Base-by-base conservation (phyloP, 805 yeast genomes). In the Myxozyma sirexii region DNA sequence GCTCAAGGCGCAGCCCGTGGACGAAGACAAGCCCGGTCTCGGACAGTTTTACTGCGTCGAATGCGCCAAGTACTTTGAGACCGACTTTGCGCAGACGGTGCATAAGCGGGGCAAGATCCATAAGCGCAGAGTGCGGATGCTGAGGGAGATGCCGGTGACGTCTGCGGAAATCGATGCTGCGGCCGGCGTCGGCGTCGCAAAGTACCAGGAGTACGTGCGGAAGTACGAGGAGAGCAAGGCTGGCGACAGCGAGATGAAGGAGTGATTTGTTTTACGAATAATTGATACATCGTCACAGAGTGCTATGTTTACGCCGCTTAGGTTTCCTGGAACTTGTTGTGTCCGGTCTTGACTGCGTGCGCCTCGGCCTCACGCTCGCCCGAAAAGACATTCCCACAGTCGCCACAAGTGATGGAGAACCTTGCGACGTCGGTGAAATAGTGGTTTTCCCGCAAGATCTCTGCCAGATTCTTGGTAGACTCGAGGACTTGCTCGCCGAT, bases 1-100 rank as follows among this genome's bases (percentile, higher is more conserved):
- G 43, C 78, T 91, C 41, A 82, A 88, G 71, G 85, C 88, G 71
- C 98, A 93, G 74, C 88, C 90, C 4, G 49, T 62, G 24, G 67
- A 63, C 54, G 66, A 63, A 43, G 49, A 49, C 19, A 54, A 65
- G 46, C 92, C 97, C 0, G 99, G 99, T 1, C 76, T 94, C 66
- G 99, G 97, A 15, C 98, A 94, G 75, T 87, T 83, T 74, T 94
- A 90, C 74, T 94, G 98, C 75, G 80, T 94, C 55, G 96, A 91
- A 65, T 94, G 99, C 79, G 96, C 96, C 50, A 88, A 87, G 72
- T 90, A 94, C 74, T 90, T 84, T 70, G 97, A 92, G 72, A 85
- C 86, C 58, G 90, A 87, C 46, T 72, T 75, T 33, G 87, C 96
- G 6, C 78, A 89, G 56, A 84, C 83, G 61, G 79, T 85, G 13